phyloP scores from a whole-genome alignment of 2,329 filamentous ascomycete species.

The Talaromyces sp. region DNA sequence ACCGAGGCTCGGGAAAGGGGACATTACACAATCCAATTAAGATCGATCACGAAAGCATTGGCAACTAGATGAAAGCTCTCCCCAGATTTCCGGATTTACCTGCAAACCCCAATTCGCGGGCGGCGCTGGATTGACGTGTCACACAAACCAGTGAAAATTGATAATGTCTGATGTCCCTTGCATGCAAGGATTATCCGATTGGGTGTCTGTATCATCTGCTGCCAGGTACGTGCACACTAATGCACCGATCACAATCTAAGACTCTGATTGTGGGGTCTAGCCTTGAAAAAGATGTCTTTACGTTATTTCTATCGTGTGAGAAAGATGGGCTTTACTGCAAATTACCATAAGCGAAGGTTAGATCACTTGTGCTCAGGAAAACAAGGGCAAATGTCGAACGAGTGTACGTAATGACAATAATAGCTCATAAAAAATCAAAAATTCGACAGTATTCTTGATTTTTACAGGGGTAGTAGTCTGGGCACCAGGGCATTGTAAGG shows the following conservation, averaged over 20 bases:
- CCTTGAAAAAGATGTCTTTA: neutral
- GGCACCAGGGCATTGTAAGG: neutral
- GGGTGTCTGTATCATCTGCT: neutral
- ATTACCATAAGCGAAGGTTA: neutral
- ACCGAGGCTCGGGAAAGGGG: neutral
- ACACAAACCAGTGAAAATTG: neutral
- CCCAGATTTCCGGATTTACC: neutral
- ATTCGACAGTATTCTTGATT: neutral
- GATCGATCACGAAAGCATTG: neutral
- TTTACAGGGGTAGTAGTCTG: neutral
- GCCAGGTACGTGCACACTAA: neutral
- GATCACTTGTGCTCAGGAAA: neutral
- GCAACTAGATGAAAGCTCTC: constrained; percentile 11
- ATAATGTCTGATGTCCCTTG: neutral
- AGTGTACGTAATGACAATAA: neutral
- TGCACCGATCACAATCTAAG: neutral
- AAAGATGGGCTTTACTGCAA: neutral
- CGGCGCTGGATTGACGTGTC: neutral
- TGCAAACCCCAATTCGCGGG: neutral
- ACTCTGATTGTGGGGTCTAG: neutral
- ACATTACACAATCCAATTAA: neutral
- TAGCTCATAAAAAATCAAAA: neutral
- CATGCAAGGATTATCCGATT: neutral
- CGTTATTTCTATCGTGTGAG: neutral
- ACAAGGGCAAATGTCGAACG: neutral